A percentile compares a stretch with the other conserved stretches of the same genome.
phyloP scores from a whole-genome alignment of 768 basidiomycete genomes.

The Phanerochaete carnosa region DNA sequence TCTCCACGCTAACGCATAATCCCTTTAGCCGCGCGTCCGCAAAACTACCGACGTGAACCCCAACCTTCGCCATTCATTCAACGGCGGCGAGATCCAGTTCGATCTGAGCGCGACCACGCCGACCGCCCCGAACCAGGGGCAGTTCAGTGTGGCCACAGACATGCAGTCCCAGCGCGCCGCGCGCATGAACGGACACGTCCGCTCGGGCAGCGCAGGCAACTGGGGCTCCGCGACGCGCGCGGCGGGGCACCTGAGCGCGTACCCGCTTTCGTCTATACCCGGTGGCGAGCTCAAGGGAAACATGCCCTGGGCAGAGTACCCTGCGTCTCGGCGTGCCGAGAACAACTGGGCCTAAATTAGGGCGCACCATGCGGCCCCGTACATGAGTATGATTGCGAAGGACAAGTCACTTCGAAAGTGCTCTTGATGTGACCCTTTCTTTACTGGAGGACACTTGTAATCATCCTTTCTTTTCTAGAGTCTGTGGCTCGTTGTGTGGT shows the following conservation, averaged over 20 bases:
- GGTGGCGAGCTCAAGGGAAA: constrained; percentile 53
- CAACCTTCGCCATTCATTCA: constrained; percentile 71
- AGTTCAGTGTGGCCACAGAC: constrained; percentile 32
- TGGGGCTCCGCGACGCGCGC: constrained; percentile 65
- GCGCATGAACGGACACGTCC: constrained; percentile 64
- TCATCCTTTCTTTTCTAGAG: constrained; percentile 10
- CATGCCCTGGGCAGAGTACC: constrained; percentile 49
- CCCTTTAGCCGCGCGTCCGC: constrained; percentile 38
- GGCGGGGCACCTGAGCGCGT: constrained; percentile 40
- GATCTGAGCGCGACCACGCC: constrained; percentile 58
- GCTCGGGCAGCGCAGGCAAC: constrained; percentile 79
- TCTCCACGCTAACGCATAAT: constrained; percentile 12
- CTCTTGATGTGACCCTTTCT: constrained; percentile 4
- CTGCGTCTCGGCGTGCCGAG: constrained; percentile 21
- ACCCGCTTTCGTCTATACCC: constrained; percentile 53
- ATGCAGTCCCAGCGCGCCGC: constrained; percentile 28
- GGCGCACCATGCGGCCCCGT: background rate
- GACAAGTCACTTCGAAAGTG: constrained; percentile 2
- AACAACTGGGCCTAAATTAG: constrained; percentile 24
- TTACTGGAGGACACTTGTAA: constrained; percentile 1
- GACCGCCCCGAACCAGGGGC: constrained; percentile 42
- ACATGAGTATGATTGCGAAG: background rate
- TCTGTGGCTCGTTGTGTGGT: constrained; percentile 8
- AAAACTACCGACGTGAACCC: constrained; percentile 40
- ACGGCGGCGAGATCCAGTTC: constrained; percentile 63